A percentile compares a stretch with the other conserved stretches of the same genome.
These are phyloP conservation scores for Colletotrichum caudatum DNA, from an alignment of 2,329 filamentous ascomycete species.

Conservation along the genomic window DNA sequence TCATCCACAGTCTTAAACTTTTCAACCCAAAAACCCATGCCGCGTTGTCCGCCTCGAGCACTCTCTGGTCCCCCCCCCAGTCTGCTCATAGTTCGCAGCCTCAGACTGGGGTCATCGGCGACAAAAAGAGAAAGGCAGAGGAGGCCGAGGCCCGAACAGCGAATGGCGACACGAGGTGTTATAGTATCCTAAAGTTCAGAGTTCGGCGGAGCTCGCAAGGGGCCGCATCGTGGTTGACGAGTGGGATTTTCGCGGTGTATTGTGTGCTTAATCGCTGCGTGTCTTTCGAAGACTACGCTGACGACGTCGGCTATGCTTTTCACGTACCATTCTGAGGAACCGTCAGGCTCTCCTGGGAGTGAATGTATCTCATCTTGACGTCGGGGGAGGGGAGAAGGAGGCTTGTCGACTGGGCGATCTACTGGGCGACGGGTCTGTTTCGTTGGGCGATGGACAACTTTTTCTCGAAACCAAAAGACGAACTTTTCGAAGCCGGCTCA, in stretches of 20 bases:
- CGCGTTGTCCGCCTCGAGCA: constrained; percentile 21
- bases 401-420: constrained; percentile 44
- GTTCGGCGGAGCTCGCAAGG: constrained; percentile 39
- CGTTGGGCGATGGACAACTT: constrained; percentile 48
- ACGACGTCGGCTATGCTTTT: constrained; percentile 44
- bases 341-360: constrained; percentile 94
- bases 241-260: constrained; percentile 11
- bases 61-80: constrained; percentile 23
- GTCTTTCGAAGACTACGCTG: constrained; percentile 10
- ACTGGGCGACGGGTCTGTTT: constrained; percentile 39
- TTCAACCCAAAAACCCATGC: constrained; percentile 41
- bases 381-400: constrained; percentile 59
- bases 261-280: constrained; percentile 23
- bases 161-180: constrained; percentile 16
- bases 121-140: constrained; percentile 1
- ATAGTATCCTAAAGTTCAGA: constrained; percentile 41
- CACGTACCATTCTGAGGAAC: constrained; percentile 97
- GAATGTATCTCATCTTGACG: constrained; percentile 99
- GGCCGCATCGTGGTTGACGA: constrained; percentile 25
- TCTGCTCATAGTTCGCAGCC: neutral
- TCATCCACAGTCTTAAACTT: constrained; percentile 44
- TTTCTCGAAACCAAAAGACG: constrained; percentile 1
- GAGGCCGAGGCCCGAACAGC: constrained; percentile 4
- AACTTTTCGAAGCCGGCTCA: constrained; percentile 42
- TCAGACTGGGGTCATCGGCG: constrained; percentile 2